Base-by-base conservation (phyloP, 176 grass and related monocot genomes). In the Urochloa ruziziensis region DNA sequence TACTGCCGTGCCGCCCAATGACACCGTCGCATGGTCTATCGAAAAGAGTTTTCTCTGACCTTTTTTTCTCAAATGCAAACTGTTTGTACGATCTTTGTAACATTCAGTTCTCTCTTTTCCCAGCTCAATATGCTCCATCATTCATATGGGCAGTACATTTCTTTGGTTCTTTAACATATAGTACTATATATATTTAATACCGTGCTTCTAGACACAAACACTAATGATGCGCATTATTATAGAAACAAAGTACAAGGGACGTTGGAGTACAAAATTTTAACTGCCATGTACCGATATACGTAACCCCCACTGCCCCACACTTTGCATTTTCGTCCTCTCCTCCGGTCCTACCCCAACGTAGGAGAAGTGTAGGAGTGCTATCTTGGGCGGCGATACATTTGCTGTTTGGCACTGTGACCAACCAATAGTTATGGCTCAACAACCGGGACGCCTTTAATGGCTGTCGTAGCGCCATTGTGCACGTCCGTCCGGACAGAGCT, bases 341-440 rank as follows among this genome's bases (percentile, higher is more conserved):
- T 48, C 49, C 70, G 68, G 64, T 34, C 69, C 35, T 43, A 13
- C 16, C 33, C 33, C 63, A 3, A 37, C 36, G 28, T 16, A 62
- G 12, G 3, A 39, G 37, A 39, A n/a, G 37, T 58, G 56, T 58
- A 58, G 13, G 30, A 16, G 30, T 58, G 27, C 29, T 52, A 15
- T 60, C 49, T 77, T 61, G 71, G 84, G n/a, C n/a, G 62, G 23
- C 16, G 62, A 76, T 19, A 67, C 62, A 63, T 74, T 28, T 12
- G 43, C 39, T 21, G 61, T 29, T 69, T 29, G 46, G 72, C 64
- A 61, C 42, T 5, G 19, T 18, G 29, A 29, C 15, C 80, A 73
- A 63, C 80, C 14, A 84, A 56, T 25, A 87, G 44, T 70, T 37
- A 91, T 81, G 75, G 75, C 80, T 81, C 81, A 91, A 81, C 89